A percentile compares a stretch with the other conserved stretches of the same genome.
phyloP scores from a whole-genome alignment of 495 filamentous ascomycete genomes.

The Aspergillus mulundensis region DNA sequence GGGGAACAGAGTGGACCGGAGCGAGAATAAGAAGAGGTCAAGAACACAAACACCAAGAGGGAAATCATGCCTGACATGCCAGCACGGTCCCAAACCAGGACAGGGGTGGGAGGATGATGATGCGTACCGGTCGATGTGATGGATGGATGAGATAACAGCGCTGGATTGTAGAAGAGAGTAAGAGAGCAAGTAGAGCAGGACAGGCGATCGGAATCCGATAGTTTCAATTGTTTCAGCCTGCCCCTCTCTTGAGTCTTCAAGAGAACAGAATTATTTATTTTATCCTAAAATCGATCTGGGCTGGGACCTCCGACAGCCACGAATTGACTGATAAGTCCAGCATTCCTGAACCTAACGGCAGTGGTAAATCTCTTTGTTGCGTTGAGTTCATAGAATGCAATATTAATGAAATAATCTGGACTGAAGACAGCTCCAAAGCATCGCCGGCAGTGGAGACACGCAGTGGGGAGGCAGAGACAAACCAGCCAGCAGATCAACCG shows the following conservation, averaged over 20 bases:
- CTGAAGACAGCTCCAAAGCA: background rate
- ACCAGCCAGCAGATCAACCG: background rate
- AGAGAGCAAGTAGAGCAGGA: too few species aligned
- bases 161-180: too few species aligned
- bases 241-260: background rate
- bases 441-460: background rate
- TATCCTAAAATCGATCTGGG: background rate
- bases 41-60: constrained; percentile 3
- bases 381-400: background rate
- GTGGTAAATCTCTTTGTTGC: too few species aligned
- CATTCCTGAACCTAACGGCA: too few species aligned
- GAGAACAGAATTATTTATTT: background rate
- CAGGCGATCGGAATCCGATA: too few species aligned
- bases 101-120: constrained; percentile 6
- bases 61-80: background rate
- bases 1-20: background rate
- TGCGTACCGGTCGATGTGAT: background rate
- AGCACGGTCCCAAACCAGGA: constrained; percentile 4
- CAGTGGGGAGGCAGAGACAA: background rate
- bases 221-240: background rate
- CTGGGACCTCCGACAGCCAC: background rate
- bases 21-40: background rate
- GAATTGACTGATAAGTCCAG: background rate
- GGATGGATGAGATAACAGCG: background rate
- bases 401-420: background rate